phyloP scores from a whole-genome alignment of 306 rosid species.

The Vigna mungo region DNA sequence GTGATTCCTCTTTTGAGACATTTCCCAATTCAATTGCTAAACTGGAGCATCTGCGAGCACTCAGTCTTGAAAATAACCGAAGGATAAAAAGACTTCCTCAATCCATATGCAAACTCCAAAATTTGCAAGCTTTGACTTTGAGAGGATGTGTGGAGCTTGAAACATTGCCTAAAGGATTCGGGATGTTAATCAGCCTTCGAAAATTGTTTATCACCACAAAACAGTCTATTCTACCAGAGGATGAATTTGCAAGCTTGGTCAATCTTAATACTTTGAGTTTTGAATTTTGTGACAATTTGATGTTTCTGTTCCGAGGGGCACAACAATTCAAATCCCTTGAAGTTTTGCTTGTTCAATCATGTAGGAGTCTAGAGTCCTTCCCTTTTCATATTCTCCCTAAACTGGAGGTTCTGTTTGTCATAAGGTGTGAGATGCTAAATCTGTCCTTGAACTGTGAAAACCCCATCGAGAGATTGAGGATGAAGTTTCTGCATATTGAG shows the following conservation, averaged over 20 bases:
- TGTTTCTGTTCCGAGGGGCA: neutral
- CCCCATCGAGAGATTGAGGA: neutral
- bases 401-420: neutral
- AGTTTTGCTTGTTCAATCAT: neutral
- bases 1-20: neutral
- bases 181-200: constrained; percentile 22
- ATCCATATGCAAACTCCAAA: constrained; percentile 7
- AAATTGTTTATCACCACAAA: constrained; percentile 20
- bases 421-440: neutral
- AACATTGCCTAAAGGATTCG: neutral
- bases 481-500: neutral
- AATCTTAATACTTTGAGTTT: constrained; percentile 16
- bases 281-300: neutral
- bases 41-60: neutral
- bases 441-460: neutral
- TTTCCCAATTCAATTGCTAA: constrained; percentile 28
- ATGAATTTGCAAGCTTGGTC: neutral
- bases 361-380: neutral
- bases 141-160: neutral
- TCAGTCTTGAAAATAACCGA: neutral
- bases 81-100: neutral
- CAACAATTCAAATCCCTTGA: constrained; percentile 9
- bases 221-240: neutral
- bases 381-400: constrained; percentile 5
- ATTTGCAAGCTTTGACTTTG: neutral